Base-by-base conservation (phyloP, 208 protist species). In the Wallacemonas rigidus region DNA sequence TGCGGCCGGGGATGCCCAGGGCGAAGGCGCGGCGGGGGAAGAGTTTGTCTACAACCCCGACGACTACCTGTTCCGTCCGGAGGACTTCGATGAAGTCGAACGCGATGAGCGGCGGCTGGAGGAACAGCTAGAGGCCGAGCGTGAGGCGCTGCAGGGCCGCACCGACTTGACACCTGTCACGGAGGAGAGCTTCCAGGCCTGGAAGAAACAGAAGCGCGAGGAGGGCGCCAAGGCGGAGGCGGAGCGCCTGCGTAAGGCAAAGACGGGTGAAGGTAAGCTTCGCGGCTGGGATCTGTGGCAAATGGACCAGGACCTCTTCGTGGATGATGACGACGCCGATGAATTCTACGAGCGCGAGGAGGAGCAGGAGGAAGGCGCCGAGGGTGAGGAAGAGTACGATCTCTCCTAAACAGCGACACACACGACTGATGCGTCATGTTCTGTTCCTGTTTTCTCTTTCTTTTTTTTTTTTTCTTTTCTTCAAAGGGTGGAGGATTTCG, bases 1-100 rank as follows among this genome's bases (percentile, higher is more conserved):
- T 17, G 64, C 43, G 5, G 56, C 57, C 8, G 71, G 26, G 3
- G 61, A 47, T 15, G 79, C 26, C 26, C 26, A 79, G 12, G 80
- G 70, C n/a, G 80, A 73, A 9, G 82, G 86, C 45, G 80, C 73
- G 41, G 51, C 41, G 9, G 72, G 69, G 15, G 76, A 77, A 26
- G 78, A 82, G 17, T 80, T 88, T 57, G 79, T 86, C 57, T 90
- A 79, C 71, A 79, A 85, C 58, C 88, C 92, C 0, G 92, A 95
- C 2, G 87, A 92, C 15, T 97, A 97, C 76, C 87, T 97, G 14
- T 97, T 94, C 80, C 85, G 84, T 12, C 88, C 92, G 14, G 92
- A 95, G 62, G 92, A 97, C 81, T 95, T 95, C 65, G 92, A 95
- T 7, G 90, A 94, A 64, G 87, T 95, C 47, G 87, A 89, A 75